A percentile compares a stretch with the other conserved stretches of the same genome.
Conservation (phyloP, 805 yeast species). For the Nakazawaea siamensis region DNA sequence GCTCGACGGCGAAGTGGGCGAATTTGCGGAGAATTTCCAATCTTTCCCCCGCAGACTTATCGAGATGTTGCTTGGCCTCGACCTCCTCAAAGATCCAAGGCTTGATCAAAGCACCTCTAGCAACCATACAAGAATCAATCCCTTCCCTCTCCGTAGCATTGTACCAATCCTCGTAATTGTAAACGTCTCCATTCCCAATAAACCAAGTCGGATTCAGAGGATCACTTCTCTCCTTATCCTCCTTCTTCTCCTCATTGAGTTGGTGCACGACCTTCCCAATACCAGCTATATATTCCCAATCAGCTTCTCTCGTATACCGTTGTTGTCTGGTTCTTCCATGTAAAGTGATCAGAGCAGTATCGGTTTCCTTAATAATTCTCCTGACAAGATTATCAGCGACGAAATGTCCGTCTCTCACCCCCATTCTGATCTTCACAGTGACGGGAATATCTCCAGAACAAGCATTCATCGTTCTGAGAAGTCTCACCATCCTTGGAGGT, state of each 20-base stretch:
- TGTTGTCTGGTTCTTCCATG: conserved; percentile 98
- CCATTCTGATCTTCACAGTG: conserved; percentile 88
- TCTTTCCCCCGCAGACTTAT: conserved; percentile 86
- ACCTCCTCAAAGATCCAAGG: conserved; percentile 99
- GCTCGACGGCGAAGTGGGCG: conserved; percentile 78
- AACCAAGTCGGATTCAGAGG: conserved; percentile 58
- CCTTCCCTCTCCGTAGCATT: conserved; percentile 54
- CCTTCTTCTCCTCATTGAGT: conserved; percentile 44
- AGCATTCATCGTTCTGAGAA: conserved; percentile 82
- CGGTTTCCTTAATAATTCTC: conserved; percentile 68
- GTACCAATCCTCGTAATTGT: conserved; percentile 83
- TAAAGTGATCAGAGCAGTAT: conserved; percentile 82
- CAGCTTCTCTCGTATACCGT: conserved; percentile 83
- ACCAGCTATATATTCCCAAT: conserved; percentile 82
- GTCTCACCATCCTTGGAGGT: conserved; percentile 71
- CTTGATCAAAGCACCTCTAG: conserved; percentile 94
- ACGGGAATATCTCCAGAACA: conserved; percentile 87
- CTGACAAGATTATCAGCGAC: conserved; percentile 75
- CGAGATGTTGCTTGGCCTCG: conserved; percentile 81
- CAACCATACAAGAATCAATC: conserved; percentile 93
- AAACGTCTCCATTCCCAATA: conserved; percentile 93
- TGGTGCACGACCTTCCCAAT: conserved; percentile 64
- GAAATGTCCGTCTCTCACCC: conserved; percentile 77
- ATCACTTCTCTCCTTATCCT: conserved; percentile 51
- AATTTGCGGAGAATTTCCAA: conserved; percentile 64